A percentile compares a stretch with the other conserved stretches of the same genome.
Evolutionary conservation across 352 stramenopile genomes (phyloP).

Genomic region (Phytophthora tubulina): DNA sequence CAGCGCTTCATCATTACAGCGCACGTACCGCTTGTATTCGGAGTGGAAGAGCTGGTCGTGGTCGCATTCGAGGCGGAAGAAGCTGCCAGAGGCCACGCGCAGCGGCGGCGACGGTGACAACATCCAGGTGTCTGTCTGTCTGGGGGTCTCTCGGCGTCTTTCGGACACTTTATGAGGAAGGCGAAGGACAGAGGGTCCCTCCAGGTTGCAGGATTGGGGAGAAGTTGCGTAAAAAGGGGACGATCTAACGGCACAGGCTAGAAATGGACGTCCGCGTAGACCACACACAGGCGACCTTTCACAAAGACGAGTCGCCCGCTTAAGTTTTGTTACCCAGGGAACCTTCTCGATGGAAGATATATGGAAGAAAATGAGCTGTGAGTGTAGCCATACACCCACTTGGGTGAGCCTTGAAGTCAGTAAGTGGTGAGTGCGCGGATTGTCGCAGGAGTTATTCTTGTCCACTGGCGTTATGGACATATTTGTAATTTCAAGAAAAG

Average conservation of each 20-base stretch:
- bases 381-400: background rate
- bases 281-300: conserved; percentile 1
- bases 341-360: background rate
- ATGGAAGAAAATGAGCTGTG: background rate
- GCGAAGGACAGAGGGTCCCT: background rate
- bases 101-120: conserved; percentile 24
- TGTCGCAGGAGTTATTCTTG: conserved; percentile 12
- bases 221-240: conserved; percentile 1
- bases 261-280: conserved; percentile 1
- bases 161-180: conserved; percentile 5
- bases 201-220: background rate
- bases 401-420: too few species aligned
- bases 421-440: background rate
- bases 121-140: background rate
- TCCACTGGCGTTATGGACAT: conserved; percentile 5
- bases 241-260: background rate
- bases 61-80: conserved; percentile 72
- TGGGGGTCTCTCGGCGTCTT: conserved; percentile 8
- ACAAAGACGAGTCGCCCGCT: background rate
- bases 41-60: conserved; percentile 69
- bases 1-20: background rate
- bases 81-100: conserved; percentile 46
- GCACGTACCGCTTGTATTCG: conserved; percentile 71
- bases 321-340: too few species aligned
- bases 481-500: conserved; percentile 1